Evolutionary conservation across 2,329 filamentous ascomycete genomes (phyloP), one percentile per base, ranked within the genome.

Genomic region (Bertia moriformis): DNA sequence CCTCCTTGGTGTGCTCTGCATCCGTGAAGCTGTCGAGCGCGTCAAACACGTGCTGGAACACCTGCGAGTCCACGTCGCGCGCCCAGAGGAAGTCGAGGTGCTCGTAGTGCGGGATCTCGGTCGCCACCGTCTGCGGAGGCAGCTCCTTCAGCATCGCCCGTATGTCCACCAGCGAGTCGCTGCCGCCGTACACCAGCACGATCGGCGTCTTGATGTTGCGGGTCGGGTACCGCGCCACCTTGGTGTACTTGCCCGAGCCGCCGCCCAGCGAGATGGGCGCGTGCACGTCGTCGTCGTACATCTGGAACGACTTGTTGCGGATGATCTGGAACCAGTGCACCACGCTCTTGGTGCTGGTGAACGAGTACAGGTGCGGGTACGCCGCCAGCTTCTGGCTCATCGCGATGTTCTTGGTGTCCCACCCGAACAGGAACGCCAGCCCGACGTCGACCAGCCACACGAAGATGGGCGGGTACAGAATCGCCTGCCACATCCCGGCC

Each of bases 311-410:
- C 50, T 86, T 84, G 51, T 89, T 95, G 46, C 91, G 80, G 50
- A 98, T 98, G 54, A 98, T 95, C 56, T 98, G 91, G 57, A 98
- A 98, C 91, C 91, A 98, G 55, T 98, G 91, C 0, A 98, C 91
- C 5, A 98, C 87, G 15, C 81, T 88, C 61, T 98, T 98, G 41
- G 87, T 94, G 55, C 85, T 93, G 0, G 89, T 95, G 56, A 89
- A 96, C 0, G 88, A 95, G 63, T 94, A 98, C 0, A 98, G 65
- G 61, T 98, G 91, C 10, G 89, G 82, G 55, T 98, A 98, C 1
- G 88, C 87, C 2, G 89, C 91, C 14, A 96, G 73, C 54, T 98
- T 98, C 58, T 98, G 91, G 41, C 81, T 78, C 1, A 75, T 62
- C 5, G 77, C 76, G 44, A 98, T 95, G 55, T 96, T 98, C 42